Percentiles rank a stretch among this genome's conserved stretches.
Conservation (phyloP, 495 filamentous ascomycete species). For the Penicillium verhagenii region DNA sequence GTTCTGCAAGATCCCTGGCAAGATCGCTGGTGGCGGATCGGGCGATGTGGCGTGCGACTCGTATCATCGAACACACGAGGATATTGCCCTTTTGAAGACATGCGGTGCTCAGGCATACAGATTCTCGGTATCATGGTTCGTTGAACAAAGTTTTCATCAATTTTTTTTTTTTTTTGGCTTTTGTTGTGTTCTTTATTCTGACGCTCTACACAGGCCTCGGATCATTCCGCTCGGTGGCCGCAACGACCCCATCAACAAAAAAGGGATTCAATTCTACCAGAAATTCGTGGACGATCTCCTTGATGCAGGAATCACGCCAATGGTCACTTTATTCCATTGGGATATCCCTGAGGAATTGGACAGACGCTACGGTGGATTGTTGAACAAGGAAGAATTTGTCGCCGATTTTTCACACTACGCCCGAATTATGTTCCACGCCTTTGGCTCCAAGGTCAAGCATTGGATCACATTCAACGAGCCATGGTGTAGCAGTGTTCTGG, state of each 20-base stretch:
- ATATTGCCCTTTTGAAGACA: constrained; percentile 68
- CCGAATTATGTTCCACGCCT: constrained; percentile 42
- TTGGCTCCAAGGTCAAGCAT: constrained; percentile 50
- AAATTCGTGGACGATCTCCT: constrained; percentile 51
- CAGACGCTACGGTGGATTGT: constrained; percentile 50
- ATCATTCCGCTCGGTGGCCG: constrained; percentile 62
- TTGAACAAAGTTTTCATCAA: constrained; percentile 47
- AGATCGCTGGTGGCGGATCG: constrained; percentile 68
- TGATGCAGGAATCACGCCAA: constrained; percentile 48
- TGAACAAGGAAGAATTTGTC: constrained; percentile 53
- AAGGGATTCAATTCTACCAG: constrained; percentile 48
- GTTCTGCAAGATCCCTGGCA: constrained; percentile 70
- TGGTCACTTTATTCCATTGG: constrained; percentile 56
- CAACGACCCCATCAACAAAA: constrained; percentile 46
- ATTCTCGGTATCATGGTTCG: constrained; percentile 74
- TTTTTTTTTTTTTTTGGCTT: too few relatives aligned
- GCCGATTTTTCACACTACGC: constrained; percentile 53
- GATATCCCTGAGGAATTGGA: constrained; percentile 52
- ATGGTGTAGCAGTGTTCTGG: constrained; percentile 50
- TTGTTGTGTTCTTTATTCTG: background rate
- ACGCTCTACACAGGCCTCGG: constrained; percentile 50
- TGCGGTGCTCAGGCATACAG: constrained; percentile 65
- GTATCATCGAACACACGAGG: constrained; percentile 69
- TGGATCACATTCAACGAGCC: constrained; percentile 61
- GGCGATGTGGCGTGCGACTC: constrained; percentile 74